Evolutionary conservation across 768 basidiomycete genomes (phyloP).

Genomic region (Hygrophorus russula): DNA sequence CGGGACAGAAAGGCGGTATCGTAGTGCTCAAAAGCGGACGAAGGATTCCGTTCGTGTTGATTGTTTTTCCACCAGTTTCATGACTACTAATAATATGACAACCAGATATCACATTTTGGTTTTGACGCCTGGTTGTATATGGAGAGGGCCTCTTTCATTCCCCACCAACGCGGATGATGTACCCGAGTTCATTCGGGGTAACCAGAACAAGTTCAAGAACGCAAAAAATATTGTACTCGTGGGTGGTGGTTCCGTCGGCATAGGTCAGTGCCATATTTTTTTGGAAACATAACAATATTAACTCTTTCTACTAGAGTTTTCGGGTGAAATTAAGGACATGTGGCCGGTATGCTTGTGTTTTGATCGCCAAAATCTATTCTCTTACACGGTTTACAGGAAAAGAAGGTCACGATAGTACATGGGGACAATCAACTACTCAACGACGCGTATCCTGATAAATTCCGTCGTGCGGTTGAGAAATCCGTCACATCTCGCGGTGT

Average conservation of each 20-base stretch:
- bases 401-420: conserved; percentile 55
- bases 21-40: conserved; percentile 42
- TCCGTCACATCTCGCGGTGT: conserved; percentile 33
- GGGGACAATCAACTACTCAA: conserved; percentile 42
- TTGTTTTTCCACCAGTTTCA: too few species aligned
- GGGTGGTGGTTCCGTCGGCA: conserved; percentile 46
- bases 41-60: conserved; percentile 16
- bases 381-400: conserved; percentile 17
- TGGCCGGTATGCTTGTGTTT: conserved; percentile 21
- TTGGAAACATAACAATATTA: neutral
- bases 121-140: conserved; percentile 46
- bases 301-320: conserved; percentile 19
- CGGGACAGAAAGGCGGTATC: conserved; percentile 21
- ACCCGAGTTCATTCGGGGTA: conserved; percentile 15
- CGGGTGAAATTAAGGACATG: conserved; percentile 31
- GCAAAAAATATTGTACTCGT: conserved; percentile 39
- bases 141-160: conserved; percentile 37
- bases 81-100: too few species aligned
- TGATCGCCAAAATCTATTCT: neutral
- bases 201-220: conserved; percentile 22
- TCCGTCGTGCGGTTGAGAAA: conserved; percentile 35
- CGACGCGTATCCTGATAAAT: conserved; percentile 38
- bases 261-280: conserved; percentile 23
- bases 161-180: conserved; percentile 23
- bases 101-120: conserved; percentile 40